Conservation (phyloP, 2,329 filamentous ascomycete genomes). For the Phaeosphaeriaceae sp. region DNA sequence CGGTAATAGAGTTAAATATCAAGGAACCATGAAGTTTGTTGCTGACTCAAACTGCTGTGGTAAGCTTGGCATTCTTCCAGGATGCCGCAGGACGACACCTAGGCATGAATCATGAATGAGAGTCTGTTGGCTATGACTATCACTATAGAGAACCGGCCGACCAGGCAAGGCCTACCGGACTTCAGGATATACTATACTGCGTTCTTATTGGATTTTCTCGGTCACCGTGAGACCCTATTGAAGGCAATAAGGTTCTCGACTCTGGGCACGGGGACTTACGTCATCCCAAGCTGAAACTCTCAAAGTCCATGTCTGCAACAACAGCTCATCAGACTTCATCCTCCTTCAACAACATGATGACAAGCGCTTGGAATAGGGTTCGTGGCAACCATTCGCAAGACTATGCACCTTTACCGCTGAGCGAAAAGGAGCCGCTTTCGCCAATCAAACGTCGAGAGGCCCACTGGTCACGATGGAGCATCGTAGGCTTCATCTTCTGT, state of each 20-base stretch:
- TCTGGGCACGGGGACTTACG: constrained; percentile 4
- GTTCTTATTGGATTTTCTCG: no score
- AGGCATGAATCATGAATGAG: no score
- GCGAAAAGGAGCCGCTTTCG: constrained; percentile 33
- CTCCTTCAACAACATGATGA: constrained; percentile 21
- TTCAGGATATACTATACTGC: no score
- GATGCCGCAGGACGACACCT: neutral
- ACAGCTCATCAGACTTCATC: neutral
- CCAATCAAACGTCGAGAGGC: constrained; percentile 24
- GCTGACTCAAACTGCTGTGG: neutral
- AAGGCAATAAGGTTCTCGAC: neutral
- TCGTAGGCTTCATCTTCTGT: constrained; percentile 22
- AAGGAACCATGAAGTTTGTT: neutral
- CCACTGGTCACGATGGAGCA: constrained; percentile 12
- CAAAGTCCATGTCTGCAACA: neutral
- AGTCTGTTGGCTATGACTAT: no score
- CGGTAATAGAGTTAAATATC: no score
- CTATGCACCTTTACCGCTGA: constrained; percentile 39
- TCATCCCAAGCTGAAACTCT: neutral
- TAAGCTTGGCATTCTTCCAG: neutral
- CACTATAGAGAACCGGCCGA: no score
- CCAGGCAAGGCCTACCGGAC: no score
- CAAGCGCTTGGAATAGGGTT: constrained; percentile 38
- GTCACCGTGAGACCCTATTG: no score
- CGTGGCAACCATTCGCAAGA: constrained; percentile 28